Percentiles rank a stretch among this genome's conserved stretches.
These are phyloP conservation scores for Scedosporium apiospermum DNA, from an alignment of 2,329 filamentous ascomycete species.

Conservation along the genomic window DNA sequence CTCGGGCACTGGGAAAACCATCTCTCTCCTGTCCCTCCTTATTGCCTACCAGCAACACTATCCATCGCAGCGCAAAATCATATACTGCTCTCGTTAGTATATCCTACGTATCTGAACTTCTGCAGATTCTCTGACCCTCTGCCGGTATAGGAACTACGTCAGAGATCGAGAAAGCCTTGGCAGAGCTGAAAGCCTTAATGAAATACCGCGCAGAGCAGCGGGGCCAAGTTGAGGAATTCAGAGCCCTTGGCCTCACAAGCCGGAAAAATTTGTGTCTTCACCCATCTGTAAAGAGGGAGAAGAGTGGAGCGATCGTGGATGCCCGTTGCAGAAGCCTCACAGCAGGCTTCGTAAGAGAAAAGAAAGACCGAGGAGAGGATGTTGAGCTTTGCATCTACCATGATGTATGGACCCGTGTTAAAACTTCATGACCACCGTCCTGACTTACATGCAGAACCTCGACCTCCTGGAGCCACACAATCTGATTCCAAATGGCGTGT, in stretches of 20 bases:
- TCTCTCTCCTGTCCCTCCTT: constrained; percentile 89
- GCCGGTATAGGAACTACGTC: constrained; percentile 76
- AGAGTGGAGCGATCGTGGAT: constrained; percentile 89
- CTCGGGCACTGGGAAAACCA: constrained; percentile 95
- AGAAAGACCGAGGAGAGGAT: constrained; percentile 89
- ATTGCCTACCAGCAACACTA: constrained; percentile 94
- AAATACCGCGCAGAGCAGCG: constrained; percentile 85
- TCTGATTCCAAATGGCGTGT: constrained; percentile 87
- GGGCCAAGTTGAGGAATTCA: constrained; percentile 86
- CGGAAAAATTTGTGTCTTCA: constrained; percentile 96
- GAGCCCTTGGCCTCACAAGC: constrained; percentile 85
- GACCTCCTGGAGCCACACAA: constrained; percentile 93
- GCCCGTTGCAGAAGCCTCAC: constrained; percentile 93
- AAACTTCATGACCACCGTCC: constrained; percentile 8
- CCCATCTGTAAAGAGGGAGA: constrained; percentile 90
- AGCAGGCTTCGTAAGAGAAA: constrained; percentile 94
- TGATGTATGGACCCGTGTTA: constrained; percentile 48
- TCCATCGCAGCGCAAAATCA: constrained; percentile 87
- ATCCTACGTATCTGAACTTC: background rate
- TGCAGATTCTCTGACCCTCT: background rate
- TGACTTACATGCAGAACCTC: constrained; percentile 53
- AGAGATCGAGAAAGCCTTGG: constrained; percentile 95
- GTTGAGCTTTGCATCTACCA: constrained; percentile 95
- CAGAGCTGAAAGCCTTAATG: constrained; percentile 87
- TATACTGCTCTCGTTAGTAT: constrained; percentile 80